Conservation (phyloP, 352 stramenopile genomes). For the Globisporangium emineosum region DNA sequence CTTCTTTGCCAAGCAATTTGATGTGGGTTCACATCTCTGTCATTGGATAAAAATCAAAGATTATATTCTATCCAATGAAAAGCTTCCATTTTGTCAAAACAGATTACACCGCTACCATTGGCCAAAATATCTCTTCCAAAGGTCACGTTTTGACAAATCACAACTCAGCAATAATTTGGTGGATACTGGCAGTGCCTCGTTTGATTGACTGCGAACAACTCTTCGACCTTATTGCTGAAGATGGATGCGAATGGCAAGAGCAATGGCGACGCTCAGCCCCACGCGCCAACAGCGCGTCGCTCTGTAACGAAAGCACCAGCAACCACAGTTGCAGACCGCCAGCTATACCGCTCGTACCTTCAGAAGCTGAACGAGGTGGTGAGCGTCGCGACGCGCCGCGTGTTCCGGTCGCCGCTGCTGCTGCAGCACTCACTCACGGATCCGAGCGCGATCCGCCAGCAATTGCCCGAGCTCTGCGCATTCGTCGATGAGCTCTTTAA, state of each 20-base stretch:
- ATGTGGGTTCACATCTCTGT: background rate
- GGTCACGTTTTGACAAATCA: background rate
- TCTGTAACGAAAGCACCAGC: background rate
- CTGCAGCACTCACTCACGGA: constrained; percentile 19
- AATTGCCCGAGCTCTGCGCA: constrained; percentile 42
- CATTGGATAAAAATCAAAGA: background rate
- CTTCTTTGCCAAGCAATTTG: background rate
- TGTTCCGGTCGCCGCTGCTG: constrained; percentile 45
- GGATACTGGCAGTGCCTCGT: background rate
- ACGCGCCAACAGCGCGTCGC: background rate
- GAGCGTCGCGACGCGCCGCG: constrained; percentile 35
- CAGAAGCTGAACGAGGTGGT: constrained; percentile 41
- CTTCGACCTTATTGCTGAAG: background rate
- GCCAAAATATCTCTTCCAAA: background rate
- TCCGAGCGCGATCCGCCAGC: constrained; percentile 28
- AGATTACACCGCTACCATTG: background rate
- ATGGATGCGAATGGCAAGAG: background rate
- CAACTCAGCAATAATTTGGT: background rate
- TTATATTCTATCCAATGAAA: background rate
- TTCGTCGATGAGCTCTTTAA: constrained; percentile 34
- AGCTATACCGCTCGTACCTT: constrained; percentile 5
- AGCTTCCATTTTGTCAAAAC: too few species aligned
- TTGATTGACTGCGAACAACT: background rate
- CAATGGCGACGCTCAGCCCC: background rate
- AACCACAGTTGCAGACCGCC: background rate